These are phyloP conservation scores for Parietaria judaica DNA, from an alignment of 306 rosid species.

Conservation along the genomic window DNA sequence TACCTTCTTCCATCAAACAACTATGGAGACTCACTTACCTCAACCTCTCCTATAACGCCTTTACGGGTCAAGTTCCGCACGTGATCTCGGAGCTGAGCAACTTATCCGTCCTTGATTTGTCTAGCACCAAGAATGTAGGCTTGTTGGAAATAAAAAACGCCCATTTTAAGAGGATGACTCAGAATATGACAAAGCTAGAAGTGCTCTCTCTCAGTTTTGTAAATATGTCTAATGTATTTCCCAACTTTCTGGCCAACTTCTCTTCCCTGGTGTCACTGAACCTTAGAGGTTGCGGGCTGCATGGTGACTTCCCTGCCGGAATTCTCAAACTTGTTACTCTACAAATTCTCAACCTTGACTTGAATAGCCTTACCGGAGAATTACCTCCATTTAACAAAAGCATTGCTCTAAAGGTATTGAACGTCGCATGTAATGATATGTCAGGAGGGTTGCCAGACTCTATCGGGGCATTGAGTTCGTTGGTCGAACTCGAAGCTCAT, in stretches of 20 bases:
- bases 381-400: neutral
- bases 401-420: neutral
- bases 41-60: neutral
- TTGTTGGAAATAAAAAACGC: too few species aligned
- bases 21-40: neutral
- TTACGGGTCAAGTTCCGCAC: neutral
- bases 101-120: neutral
- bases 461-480: too few species aligned
- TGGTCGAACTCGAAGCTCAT: too few species aligned
- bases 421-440: neutral
- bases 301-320: neutral
- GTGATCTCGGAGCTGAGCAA: neutral
- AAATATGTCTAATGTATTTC: neutral
- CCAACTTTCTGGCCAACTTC: neutral
- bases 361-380: too few species aligned
- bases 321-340: neutral
- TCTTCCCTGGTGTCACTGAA: neutral
- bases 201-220: neutral
- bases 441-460: too few species aligned
- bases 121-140: too few species aligned
- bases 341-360: neutral
- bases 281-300: neutral
- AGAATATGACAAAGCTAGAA: neutral
- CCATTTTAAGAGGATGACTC: neutral
- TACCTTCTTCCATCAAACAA: neutral